Percentiles rank a stretch among this genome's conserved stretches.
Evolutionary conservation across 1,284 basidiomycete species (phyloP).

Genomic region (Mycosarcoma mackinlayi): DNA sequence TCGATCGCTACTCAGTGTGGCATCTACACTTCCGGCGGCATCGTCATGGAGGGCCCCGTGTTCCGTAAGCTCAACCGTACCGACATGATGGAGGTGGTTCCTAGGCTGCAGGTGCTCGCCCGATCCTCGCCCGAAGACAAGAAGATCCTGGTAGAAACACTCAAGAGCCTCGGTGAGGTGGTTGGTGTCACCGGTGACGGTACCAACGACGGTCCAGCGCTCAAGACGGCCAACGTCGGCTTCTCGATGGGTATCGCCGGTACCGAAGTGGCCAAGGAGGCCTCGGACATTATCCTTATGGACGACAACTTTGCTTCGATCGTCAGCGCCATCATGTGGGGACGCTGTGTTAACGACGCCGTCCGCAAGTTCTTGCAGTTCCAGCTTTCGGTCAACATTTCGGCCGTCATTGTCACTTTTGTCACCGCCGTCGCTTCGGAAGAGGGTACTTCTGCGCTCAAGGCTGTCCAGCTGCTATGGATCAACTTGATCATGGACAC

Average conservation of each 20-base stretch:
- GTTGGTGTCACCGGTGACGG: constrained; percentile 98
- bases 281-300: constrained; percentile 98
- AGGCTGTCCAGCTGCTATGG: constrained; percentile 96
- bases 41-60: constrained; percentile 94
- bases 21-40: constrained; percentile 88
- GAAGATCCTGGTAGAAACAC: constrained; percentile 87
- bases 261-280: constrained; percentile 98
- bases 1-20: constrained; percentile 96
- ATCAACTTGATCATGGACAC: constrained; percentile 95
- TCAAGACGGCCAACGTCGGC: constrained; percentile 77
- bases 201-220: constrained; percentile 95
- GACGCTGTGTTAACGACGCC: constrained; percentile 95
- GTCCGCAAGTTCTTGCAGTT: constrained; percentile 98
- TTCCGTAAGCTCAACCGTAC: constrained; percentile 72
- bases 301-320: constrained; percentile 91
- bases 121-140: constrained; percentile 99
- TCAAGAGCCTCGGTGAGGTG: constrained; percentile 88
- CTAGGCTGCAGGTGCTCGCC: constrained; percentile 76
- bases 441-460: constrained; percentile 83
- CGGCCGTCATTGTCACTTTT: constrained; percentile 93
- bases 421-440: constrained; percentile 85
- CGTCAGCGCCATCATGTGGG: constrained; percentile 98
- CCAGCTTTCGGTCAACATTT: constrained; percentile 95
- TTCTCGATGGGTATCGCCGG: constrained; percentile 92
- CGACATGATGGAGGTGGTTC: constrained; percentile 72